Evolutionary conservation across 768 basidiomycete species (phyloP), one percentile per base, ranked within the genome.

Genomic region (Lentinula edodes): DNA sequence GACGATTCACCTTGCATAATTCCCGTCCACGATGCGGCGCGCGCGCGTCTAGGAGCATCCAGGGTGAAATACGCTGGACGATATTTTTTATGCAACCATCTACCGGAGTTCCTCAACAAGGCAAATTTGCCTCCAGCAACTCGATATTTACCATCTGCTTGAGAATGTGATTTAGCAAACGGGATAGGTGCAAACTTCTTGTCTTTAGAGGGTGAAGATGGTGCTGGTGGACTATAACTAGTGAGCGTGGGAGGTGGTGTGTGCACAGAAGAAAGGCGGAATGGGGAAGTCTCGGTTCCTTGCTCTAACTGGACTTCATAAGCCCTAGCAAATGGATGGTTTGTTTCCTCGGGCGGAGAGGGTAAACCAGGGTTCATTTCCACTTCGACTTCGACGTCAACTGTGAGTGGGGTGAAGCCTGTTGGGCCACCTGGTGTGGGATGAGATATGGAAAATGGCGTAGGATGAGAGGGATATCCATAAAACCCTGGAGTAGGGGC

Each of bases 131-230:
- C 91, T 10, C 56, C 51, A 18, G 36, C 34, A 28, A 78, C 65
- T 0, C 76, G 75, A 66, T 94, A 93, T 73, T 94, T 94, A 9
- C 84, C 84, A 68, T 93, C 91, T 13, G 84, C 77, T 13, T 77
- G 65, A 16, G 81, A 78, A 68, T 92, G 88, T 48, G 80, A 83
- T 9, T 77, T 71, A 0, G 87, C 82, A 62, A 94, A 93, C 0
- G 87, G 84, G 28, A 94, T 89, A 0, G 91, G 85, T 41, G 91
- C 88, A 63, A 91, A 93, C 32, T 73, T 70, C 56, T 48, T 64
- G 68, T 68, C 66, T 63, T 71, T 62, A 55, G 59, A 28, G 63
- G 42, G 63, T 63, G 70, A 57, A 62, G 20, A 13, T 62, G 62
- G 65, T 54, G 48, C 63, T 65, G 43, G 43, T 50, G 41, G 45